Evolutionary conservation across 2,329 filamentous ascomycete species (phyloP), one percentile per base, ranked within the genome.

Genomic region (Neonectria sp.): DNA sequence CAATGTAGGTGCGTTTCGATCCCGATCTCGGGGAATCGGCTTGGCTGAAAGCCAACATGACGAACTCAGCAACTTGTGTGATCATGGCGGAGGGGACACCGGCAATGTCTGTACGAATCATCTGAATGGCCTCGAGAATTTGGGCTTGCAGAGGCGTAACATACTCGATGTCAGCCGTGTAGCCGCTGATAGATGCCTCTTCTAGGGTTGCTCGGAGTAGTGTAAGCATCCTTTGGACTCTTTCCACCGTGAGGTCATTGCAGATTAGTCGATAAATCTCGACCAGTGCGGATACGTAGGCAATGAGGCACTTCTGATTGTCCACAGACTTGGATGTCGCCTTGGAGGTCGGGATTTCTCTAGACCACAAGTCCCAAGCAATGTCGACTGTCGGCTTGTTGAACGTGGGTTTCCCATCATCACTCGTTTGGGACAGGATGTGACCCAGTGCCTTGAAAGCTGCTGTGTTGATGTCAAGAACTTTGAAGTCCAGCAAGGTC

Each of bases 251-350:
- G 24, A 97, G 82, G 17, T 89, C 87, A 8, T 85, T 81, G 65
- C 91, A 86, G 55, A 94, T 89, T 6, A 98, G 86, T 1, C 90
- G 88, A 76, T 97, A 97, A 1, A 98, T 86, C 73, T 96, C 91
- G 63, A 90, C 85, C 46, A 96, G 88, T 1, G 92, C 88, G 25
- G 91, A 87, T 1, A 96, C 88, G 81, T 97, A 98, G n/a, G 95
- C 93, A 33, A 93, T 83, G n/a, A 95, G 88, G 12, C 93, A 95
- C 63, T 91, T 91, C 77, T 97, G 94, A 71, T 96, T 97, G 68
- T 93, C 88, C 3, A 82, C 82, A 0, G 84, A 80, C 56, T 85
- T 85, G 31, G 66, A 66, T 12, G 58, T 66, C 13, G 70, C 73
- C 35, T 81, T 81, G 1, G 84, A 80, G 3, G 85, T 81, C 0